Evolutionary conservation across 306 rosid genomes (phyloP), one percentile per base, ranked within the genome.

Genomic region (Cicer pinnatifidum): DNA sequence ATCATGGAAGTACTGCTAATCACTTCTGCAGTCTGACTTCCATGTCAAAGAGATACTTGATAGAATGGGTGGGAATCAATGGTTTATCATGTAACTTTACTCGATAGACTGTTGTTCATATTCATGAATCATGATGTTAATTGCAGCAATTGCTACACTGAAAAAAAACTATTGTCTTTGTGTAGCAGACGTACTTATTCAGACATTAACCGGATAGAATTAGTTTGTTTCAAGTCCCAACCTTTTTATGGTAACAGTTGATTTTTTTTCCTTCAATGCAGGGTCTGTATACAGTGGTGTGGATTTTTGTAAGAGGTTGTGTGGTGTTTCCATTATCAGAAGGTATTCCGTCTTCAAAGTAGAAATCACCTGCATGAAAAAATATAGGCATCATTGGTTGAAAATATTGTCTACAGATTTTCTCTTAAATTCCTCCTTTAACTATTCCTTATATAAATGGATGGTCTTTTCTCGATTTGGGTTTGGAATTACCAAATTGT

Each of bases 241-340:
- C 11, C 35, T 12, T 67, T 46, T 60, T 37, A 37, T 70, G 81
- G 53, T 65, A 58, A 78, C 40, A 7, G 57, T 20, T 66, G 57
- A 71, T 78, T 52, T 72, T 44, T 44, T 72, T 28, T 60, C 68
- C 67, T 38, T 48, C 37, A 45, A 67, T 75, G 84, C 97, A 95
- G 99, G 87, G 64, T 90, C 93, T 39, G 96, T 95, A 9, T 95
- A 95, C 78, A 90, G 89, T 71, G 99, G 99, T 40, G 99, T 95
- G 56, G 99, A 95, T 80, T 95, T 95, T 75, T 90, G 97, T 73
- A 95, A 95, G 96, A 90, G 97, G 85, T 79, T 95, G 72, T 95
- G 99, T 41, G 99, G 99, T 46, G 97, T 92, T 37, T 95, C 99
- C 61, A 82, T 95, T 69, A 86, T 95, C 80, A 82, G 97, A 83